phyloP scores from a whole-genome alignment of 768 basidiomycete species.

The Gloeopeniophorella convolvens region DNA sequence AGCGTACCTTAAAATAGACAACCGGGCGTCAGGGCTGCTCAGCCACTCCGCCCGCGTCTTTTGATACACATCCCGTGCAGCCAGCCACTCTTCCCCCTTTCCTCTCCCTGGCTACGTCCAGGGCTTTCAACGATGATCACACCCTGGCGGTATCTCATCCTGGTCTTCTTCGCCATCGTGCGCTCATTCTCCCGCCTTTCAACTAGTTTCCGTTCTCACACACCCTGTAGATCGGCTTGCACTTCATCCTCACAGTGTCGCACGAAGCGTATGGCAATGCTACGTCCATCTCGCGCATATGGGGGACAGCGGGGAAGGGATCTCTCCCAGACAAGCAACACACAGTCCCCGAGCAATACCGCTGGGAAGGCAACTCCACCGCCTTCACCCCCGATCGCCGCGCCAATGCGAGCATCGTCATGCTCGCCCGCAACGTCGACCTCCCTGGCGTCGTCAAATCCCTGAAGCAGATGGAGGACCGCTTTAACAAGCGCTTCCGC shows the following conservation, averaged over 20 bases:
- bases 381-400: conserved; percentile 26
- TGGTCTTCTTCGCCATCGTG: conserved; percentile 33
- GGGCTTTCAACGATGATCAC: conserved; percentile 42
- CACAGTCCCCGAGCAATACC: conserved; percentile 36
- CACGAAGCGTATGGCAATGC: conserved; percentile 43
- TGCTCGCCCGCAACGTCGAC: conserved; percentile 43
- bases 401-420: conserved; percentile 53
- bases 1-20: neutral
- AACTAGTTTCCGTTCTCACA: neutral
- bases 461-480: conserved; percentile 52
- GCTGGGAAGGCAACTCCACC: conserved; percentile 23
- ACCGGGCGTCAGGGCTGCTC: no score
- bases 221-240: conserved; percentile 42
- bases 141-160: conserved; percentile 50
- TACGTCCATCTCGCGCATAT: conserved; percentile 37
- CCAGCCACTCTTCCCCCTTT: neutral
- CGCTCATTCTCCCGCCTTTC: conserved; percentile 8
- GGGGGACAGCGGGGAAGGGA: conserved; percentile 22
- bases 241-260: conserved; percentile 48
- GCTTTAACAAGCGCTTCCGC: conserved; percentile 53
- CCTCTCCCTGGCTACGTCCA: neutral
- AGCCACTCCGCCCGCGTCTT: no score
- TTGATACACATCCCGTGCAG: no score
- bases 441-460: conserved; percentile 38
- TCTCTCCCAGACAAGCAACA: conserved; percentile 32